Percentiles rank a stretch among this genome's conserved stretches.
phyloP scores from a whole-genome alignment of 352 stramenopile genomes.

The Aphanomyces cochlioides region DNA sequence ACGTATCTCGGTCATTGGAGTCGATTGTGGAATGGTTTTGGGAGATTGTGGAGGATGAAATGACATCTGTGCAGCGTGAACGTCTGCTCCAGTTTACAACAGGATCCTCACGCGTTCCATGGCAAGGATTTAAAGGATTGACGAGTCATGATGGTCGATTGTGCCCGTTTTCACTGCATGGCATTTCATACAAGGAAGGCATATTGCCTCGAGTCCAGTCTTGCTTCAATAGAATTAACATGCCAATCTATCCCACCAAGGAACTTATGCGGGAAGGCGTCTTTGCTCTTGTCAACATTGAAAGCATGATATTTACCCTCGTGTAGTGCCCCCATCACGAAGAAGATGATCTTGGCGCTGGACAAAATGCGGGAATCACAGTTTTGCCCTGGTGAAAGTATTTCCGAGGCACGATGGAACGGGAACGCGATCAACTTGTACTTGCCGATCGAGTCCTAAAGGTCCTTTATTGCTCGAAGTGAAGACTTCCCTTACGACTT shows the following conservation, averaged over 20 bases:
- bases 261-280: slow-evolving; percentile 92
- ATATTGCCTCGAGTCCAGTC: slow-evolving; percentile 76
- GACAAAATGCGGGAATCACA: too few species aligned
- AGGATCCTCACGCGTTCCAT: slow-evolving; percentile 68
- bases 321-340: slow-evolving; percentile 39
- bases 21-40: slow-evolving; percentile 92
- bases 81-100: slow-evolving; percentile 82
- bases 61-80: slow-evolving; percentile 71
- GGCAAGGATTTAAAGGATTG: slow-evolving; percentile 63
- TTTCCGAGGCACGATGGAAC: too few species aligned
- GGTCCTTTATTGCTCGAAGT: too few species aligned
- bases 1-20: slow-evolving; percentile 30
- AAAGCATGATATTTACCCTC: slow-evolving; percentile 92
- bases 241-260: slow-evolving; percentile 78
- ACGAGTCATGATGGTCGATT: slow-evolving; percentile 79
- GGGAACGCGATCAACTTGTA: too few species aligned
- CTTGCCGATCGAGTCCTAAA: too few species aligned
- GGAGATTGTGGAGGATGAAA: slow-evolving; percentile 88
- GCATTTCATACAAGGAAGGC: slow-evolving; percentile 50
- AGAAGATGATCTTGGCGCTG: neutral
- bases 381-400: too few species aligned
- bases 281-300: slow-evolving; percentile 93
- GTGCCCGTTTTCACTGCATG: slow-evolving; percentile 71
- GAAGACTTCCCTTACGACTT: too few species aligned
- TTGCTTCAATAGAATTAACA: slow-evolving; percentile 81